Evolutionary conservation across 495 filamentous ascomycete genomes (phyloP), one percentile per base, ranked within the genome.

Genomic region (Aspergillus coremiiformis): DNA sequence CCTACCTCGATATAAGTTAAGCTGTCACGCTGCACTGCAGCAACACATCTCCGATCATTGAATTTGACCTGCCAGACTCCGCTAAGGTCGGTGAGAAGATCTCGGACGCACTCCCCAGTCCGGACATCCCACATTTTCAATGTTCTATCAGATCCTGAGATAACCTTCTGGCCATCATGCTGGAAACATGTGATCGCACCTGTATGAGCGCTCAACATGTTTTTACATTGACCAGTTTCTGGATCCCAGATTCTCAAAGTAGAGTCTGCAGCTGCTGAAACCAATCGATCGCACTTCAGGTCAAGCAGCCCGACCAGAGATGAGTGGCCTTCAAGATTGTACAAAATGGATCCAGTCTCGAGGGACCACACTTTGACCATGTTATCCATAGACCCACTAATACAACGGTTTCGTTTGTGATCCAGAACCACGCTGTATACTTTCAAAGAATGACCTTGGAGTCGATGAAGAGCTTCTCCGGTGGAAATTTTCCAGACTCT

Each of bases 31-130:
- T 99, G 94, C 55, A 99, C 93, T 26, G 93, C 93, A 44, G 93
- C 93, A 39, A 99, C 93, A 66, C 93, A 99, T 67, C 90, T 77
- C 53, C 93, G 79, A 64, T 95, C 88, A 65, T 99, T 90, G 69
- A 99, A 99, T 63, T 90, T 90, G 61, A 99, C 93, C 71, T 99
- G 93, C 93, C 93, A 99, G 35, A 99, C 93, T 8, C 90, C 89
- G 59, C 84, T 90, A 50, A 99, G 77, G 63, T 96, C 90, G n/a
- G 89, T 96, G 56, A 99, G 78, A 22, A 99, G 81, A 71, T 99
- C 93, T 52, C 90, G 84, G 37, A 96, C 85, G 67, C 90, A 96
- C 49, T 95, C 88, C 45, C 93, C 93, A 21, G 82, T 93, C 56
- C 83, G 81, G 30, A 96, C 85, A 67, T 97, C 89, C 94, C 94